Conservation (phyloP, 805 yeast species). For the Pichia cephalocereana region DNA sequence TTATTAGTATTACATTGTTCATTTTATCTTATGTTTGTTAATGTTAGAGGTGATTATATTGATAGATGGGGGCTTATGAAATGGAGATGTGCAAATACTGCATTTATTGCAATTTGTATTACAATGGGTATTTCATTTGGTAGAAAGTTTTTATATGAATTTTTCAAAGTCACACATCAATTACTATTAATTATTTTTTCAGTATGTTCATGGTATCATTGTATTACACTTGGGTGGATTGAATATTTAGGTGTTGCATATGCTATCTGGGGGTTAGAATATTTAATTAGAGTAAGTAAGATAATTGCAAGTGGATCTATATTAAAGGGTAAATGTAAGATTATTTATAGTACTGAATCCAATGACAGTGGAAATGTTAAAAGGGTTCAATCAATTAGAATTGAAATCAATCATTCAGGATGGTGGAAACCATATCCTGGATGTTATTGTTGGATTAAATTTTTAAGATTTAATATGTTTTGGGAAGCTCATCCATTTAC, state of each 20-base stretch:
- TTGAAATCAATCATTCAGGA: constrained; percentile 42
- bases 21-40: constrained; percentile 30
- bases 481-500: constrained; percentile 71
- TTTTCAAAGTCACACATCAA: constrained; percentile 37
- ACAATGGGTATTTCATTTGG: constrained; percentile 25
- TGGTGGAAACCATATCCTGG: constrained; percentile 53
- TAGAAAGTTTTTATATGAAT: constrained; percentile 34
- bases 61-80: constrained; percentile 30
- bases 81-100: constrained; percentile 38
- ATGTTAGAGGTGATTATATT: constrained; percentile 26
- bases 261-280: constrained; percentile 65
- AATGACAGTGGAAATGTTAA: constrained; percentile 9
- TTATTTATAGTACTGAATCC: constrained; percentile 10
- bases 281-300: constrained; percentile 47
- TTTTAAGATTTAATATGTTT: constrained; percentile 35
- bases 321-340: constrained; percentile 38
- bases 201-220: constrained; percentile 38
- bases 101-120: constrained; percentile 21
- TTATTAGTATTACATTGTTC: constrained; percentile 31
- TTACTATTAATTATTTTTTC: constrained; percentile 32
- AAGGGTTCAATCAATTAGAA: constrained; percentile 32
- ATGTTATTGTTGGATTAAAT: constrained; percentile 51
- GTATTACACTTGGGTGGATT: constrained; percentile 39
- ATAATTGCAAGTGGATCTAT: constrained; percentile 51
- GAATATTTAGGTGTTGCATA: constrained; percentile 44